Evolutionary conservation across 768 basidiomycete genomes (phyloP).

Genomic region (Russula brevipes): DNA sequence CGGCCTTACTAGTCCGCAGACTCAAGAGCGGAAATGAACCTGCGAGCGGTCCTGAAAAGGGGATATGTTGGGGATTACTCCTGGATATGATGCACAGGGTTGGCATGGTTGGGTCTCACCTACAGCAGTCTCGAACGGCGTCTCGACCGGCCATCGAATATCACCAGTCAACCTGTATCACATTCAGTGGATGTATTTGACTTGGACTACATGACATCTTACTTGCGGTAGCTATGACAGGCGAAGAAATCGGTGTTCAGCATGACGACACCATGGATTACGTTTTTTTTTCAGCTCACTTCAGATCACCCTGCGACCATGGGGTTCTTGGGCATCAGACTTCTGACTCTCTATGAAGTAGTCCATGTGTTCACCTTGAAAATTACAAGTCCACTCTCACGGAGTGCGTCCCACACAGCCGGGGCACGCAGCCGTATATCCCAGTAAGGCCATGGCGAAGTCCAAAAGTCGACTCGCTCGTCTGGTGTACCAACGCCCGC

Average conservation of each 20-base stretch:
- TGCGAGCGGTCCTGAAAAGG: slow-evolving; percentile 58
- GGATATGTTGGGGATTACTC: neutral
- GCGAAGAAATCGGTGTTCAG: slow-evolving; percentile 1
- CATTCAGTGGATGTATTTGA: neutral
- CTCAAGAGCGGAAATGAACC: slow-evolving; percentile 79
- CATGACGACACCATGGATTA: neutral
- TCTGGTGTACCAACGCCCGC: slow-evolving; percentile 51
- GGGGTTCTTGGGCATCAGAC: neutral
- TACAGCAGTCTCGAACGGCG: slow-evolving; percentile 66
- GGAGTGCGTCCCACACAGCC: slow-evolving; percentile 47
- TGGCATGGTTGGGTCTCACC: slow-evolving; percentile 40
- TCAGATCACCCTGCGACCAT: slow-evolving; percentile 69
- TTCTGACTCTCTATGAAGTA: neutral
- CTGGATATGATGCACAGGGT: neutral
- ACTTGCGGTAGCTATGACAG: slow-evolving; percentile 75
- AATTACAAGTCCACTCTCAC: slow-evolving; percentile 61
- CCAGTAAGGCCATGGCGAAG: slow-evolving; percentile 71
- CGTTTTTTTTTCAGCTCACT: slow-evolving; percentile 49
- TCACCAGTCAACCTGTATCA: slow-evolving; percentile 78
- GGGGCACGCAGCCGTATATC: slow-evolving; percentile 54
- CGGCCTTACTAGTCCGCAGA: slow-evolving; percentile 91
- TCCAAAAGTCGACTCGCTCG: slow-evolving; percentile 57
- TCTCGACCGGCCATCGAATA: slow-evolving; percentile 78
- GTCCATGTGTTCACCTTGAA: slow-evolving; percentile 57
- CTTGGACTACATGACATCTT: slow-evolving; percentile 28